Base-by-base conservation (phyloP, 2,329 filamentous ascomycete genomes). In the Exophiala mesophila region DNA sequence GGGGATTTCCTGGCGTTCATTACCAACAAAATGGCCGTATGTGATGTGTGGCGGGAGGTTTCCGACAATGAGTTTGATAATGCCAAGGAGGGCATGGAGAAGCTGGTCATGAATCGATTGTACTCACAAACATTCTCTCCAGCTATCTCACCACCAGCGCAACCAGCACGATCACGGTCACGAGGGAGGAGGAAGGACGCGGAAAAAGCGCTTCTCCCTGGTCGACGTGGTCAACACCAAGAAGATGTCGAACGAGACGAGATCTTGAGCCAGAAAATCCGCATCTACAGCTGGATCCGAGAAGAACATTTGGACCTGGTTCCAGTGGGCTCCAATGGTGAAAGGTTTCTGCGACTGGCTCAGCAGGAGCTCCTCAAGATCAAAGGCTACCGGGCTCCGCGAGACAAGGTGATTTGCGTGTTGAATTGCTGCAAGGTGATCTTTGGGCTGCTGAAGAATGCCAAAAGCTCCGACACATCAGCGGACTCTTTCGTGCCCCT, bases 371-470 rank as follows among this genome's bases (percentile, higher is more conserved):
- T 98, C 10, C 69, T 94, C 26, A 98, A 98, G 64, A 96, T 98
- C 59, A 94, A 90, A 59, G 92, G 86, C 6, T 98, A 98, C 61
- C 80, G 94, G 54, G 92, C 92, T n/a, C 92, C 92, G 3, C 74
- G 92, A 56, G 92, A 98, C 70, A 98, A 98, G 66, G 92, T 98
- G 41, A 97, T 98, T 36, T 98, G 92, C 63, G 88, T 97, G 33
- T 70, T 98, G 42, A 98, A 98, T 66, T 96, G 89, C 68, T 98
- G 92, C 77, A 98, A 98, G 67, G 94, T 98, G 50, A 97, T 98
- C 51, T 97, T 98, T 64, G 92, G 90, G 13, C 79, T 95, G 36
- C 71, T 98, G 39, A 89, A 90, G 54, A 94, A 96, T 61, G 82
- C 87, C 39, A 94, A 94, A 64, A 85, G 84, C 42, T 64, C 62